Evolutionary conservation across 495 filamentous ascomycete genomes (phyloP), one percentile per base, ranked within the genome.

Genomic region (Podospora pseudoanserina): DNA sequence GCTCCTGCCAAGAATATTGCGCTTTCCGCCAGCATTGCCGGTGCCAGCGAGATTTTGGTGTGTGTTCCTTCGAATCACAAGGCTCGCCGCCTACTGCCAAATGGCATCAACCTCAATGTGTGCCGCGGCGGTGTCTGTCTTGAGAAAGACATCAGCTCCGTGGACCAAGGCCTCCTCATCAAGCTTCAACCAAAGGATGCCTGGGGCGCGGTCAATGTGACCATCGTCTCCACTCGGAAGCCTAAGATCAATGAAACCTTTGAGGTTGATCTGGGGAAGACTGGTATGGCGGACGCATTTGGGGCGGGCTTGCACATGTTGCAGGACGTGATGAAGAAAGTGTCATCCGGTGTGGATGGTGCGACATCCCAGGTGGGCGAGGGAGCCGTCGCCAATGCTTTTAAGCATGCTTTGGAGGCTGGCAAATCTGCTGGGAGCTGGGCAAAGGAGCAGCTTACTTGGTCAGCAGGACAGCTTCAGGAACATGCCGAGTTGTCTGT

Each of bases 231-330:
- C 2, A 80, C 73, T 20, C 75, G 76, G 62, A 78, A 73, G 53
- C 82, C 82, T 20, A 81, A 76, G 69, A 76, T 83, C 62, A 81
- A 83, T 65, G 79, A 84, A 72, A 81, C 80, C 0, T 81, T 80
- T 62, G 73, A 75, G 27, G 69, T 84, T 6, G 73, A 83, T 65
- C 81, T 84, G 63, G 81, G 81, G 34, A 79, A 69, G 66, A 71
- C 76, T 27, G 68, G 70, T 16, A 70, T 81, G 5, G 75, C 67
- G 30, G 74, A 81, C 61, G 73, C 70, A 7, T 28, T 82, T 4
- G 78, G 77, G 68, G 80, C 77, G 1, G 73, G 81, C 64, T 72
- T 77, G 66, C 69, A 78, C n/a, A 64, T 80, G 18, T 74, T 84
- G 34, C 77, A 75, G 53, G 78, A 65, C 15, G 75, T 79, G 13